Evolutionary conservation across 345 rosid genomes (phyloP), one percentile per base, ranked within the genome.

Genomic region (Rhodomyrtus tomentosa): DNA sequence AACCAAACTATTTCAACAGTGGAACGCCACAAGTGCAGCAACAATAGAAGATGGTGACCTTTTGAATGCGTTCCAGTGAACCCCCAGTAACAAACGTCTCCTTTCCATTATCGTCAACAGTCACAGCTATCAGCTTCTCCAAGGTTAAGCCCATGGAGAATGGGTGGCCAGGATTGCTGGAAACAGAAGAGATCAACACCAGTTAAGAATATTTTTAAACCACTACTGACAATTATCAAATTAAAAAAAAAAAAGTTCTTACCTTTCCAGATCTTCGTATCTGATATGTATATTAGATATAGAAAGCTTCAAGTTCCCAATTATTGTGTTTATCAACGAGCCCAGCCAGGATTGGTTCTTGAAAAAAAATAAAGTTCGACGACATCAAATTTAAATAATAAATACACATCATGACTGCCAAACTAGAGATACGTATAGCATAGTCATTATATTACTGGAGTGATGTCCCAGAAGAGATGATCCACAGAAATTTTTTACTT

Each of bases 261-360:
- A 95, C 99, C 99, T 97, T 91, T 97, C 99, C 84, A 91, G 90
- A 89, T 97, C 99, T 88, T 97, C 99, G 82, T 97, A 97, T 95
- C 99, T 92, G 86, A 97, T 92, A 89, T 97, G 99, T 87, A 97
- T 95, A 90, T 95, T 95, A 88, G 99, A 94, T 87, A 97, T 93
- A 82, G 99, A 97, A 87, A 97, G 96, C 92, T 95, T 97, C 90
- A 97, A 88, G 90, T 97, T 97, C 87, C 99, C 99, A 86, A 97
- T 91, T 85, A 97, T 91, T 36, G 99, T 97, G 90, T 93, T 93
- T 92, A 97, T 88, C 88, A 97, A 91, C 59, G 99, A 97, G 85
- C 99, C 99, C 92, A 95, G 82, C 99, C 98, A 97, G 32, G 99
- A 95, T 88, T 90, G 94, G 88, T 95, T 97, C 99, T 97, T 92